These are phyloP conservation scores for Balansia obtecta DNA, from an alignment of 2,329 filamentous ascomycete species.

Conservation along the genomic window DNA sequence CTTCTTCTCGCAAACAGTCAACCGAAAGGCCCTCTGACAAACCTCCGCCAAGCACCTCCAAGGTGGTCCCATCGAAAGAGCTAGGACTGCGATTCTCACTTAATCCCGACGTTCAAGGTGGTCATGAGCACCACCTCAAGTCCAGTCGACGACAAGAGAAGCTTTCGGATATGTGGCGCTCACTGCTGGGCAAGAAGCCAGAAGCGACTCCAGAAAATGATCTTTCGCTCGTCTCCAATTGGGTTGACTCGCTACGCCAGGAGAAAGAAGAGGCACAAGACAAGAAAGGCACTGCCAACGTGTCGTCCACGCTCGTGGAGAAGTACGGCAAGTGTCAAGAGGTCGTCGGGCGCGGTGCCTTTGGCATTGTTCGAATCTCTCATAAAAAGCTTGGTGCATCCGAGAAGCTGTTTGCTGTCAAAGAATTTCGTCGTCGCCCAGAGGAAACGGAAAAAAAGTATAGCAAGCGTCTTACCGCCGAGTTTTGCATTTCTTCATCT, in stretches of 20 bases:
- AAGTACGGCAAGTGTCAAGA: conserved; percentile 99
- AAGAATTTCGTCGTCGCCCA: conserved; percentile 89
- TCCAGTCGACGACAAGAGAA: conserved; percentile 90
- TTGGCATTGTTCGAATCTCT: conserved; percentile 93
- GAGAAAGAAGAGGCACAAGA: conserved; percentile 80
- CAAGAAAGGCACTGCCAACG: conserved; percentile 63
- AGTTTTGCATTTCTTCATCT: conserved; percentile 97
- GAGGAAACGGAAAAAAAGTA: conserved; percentile 96
- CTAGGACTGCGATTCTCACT: conserved; percentile 37
- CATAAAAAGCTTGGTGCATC: conserved; percentile 83
- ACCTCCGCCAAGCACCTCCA: conserved; percentile 17
- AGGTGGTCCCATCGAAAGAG: conserved; percentile 20
- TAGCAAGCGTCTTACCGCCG: conserved; percentile 90
- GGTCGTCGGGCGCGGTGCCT: conserved; percentile 87
- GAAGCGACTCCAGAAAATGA: conserved; percentile 64
- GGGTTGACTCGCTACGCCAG: conserved; percentile 85
- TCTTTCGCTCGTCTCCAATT: conserved; percentile 84
- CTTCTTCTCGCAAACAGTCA: conserved; percentile 32
- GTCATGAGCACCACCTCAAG: conserved; percentile 80
- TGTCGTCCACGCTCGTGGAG: conserved; percentile 65
- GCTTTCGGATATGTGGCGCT: conserved; percentile 80
- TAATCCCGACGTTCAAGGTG: conserved; percentile 43
- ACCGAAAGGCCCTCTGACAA: conserved; percentile 15
- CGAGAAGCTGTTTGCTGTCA: conserved; percentile 93
- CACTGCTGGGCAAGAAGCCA: conserved; percentile 74